Evolutionary conservation across 2,329 filamentous ascomycete genomes (phyloP), one percentile per base, ranked within the genome.

Genomic region (Trichoderma sp.): DNA sequence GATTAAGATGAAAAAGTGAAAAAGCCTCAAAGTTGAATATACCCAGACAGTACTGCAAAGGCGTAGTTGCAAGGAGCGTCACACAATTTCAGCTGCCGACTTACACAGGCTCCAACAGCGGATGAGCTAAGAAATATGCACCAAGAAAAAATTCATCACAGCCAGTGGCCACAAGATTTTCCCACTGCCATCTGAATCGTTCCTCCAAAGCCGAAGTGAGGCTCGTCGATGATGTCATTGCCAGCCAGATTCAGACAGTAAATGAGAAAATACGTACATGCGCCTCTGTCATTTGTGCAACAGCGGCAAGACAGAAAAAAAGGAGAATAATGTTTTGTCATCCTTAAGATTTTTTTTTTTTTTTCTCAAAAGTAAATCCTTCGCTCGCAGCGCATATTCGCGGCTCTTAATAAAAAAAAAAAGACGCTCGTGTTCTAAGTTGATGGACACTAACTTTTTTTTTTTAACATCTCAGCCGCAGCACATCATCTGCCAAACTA

Each of bases 401-500:
- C 63, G 63, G 63, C 63, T 67, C 55, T 67, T n/a, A 8, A n/a
- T 16, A n/a, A 6, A 7, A 29, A 19, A n/a, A 6, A 7, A 29
- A 19, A 43, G 47, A 47, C 11, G 21, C 43, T 60, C 21, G 60
- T 55, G 29, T 33, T 52, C 31, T n/a, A 21, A 27, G 47, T 57
- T 58, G 62, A 66, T 47, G 57, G n/a, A n/a, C 27, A 37, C 47
- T n/a, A 29, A 21, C 31, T 62, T 19, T 19, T n/a, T 11, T 19
- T 53, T 29, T n/a, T 8, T 6, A 27, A 7, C 27, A 37, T 37
- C 14, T 63, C 33, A 47, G 60, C 31, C 47, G 60, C 60, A 53
- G 27, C 33, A 52, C 21, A 57, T 65, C 62, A 65, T 65, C 35
- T 65, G 53, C 58, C 40, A 49, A 61, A 40, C 27, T 61, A n/a